These are phyloP conservation scores for Gossypium stocksii DNA, from an alignment of 345 rosid species.

Conservation along the genomic window DNA sequence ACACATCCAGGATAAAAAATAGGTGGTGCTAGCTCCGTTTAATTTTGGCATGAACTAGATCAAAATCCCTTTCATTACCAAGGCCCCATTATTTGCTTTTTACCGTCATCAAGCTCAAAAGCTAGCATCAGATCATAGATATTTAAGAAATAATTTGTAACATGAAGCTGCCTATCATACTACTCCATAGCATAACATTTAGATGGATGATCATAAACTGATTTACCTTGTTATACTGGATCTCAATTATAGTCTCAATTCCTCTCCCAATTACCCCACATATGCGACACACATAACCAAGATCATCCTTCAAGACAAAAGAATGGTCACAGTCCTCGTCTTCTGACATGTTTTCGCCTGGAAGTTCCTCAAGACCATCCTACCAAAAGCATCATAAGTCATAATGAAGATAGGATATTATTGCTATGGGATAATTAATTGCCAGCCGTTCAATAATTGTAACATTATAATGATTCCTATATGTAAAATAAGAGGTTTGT, in stretches of 20 bases:
- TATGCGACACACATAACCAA: slow-evolving; percentile 89
- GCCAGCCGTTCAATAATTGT: neutral
- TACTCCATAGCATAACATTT: slow-evolving; percentile 1
- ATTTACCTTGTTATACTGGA: slow-evolving; percentile 69
- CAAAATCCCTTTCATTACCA: neutral
- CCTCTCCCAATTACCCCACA: slow-evolving; percentile 74
- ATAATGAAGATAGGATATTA: slow-evolving; percentile 11
- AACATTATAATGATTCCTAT: neutral
- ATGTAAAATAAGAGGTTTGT: neutral
- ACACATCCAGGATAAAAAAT: neutral
- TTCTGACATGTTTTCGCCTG: slow-evolving; percentile 38
- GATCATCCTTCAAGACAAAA: slow-evolving; percentile 74
- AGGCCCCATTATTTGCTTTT: too few relatives aligned
- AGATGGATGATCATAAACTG: neutral
- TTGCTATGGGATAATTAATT: neutral
- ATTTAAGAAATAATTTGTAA: neutral
- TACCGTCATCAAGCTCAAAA: too few relatives aligned
- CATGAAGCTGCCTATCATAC: neutral
- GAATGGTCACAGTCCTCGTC: slow-evolving; percentile 75
- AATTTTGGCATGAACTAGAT: neutral
- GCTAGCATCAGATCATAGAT: neutral
- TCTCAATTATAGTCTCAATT: slow-evolving; percentile 71
- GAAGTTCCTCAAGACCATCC: slow-evolving; percentile 46
- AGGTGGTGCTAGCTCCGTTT: neutral
- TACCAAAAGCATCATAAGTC: slow-evolving; percentile 27